phyloP scores from a whole-genome alignment of 2,329 filamentous ascomycete species.

The Acrocalymma vagum region DNA sequence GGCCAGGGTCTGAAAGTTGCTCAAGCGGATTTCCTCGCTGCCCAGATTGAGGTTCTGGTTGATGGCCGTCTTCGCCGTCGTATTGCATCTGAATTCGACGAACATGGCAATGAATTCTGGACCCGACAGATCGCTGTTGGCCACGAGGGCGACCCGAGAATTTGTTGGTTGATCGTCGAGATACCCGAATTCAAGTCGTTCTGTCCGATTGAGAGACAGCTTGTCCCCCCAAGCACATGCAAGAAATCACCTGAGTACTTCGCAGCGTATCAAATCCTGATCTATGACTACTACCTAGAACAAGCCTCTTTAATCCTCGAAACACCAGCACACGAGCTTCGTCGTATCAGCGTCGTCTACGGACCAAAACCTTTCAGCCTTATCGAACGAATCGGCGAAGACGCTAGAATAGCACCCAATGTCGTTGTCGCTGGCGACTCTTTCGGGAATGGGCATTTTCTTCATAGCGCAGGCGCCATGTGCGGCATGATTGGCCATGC shows the following conservation, averaged over 20 bases:
- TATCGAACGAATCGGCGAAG: constrained; percentile 19
- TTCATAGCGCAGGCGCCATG: constrained; percentile 24
- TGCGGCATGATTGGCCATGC: constrained; percentile 25
- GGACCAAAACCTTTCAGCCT: constrained; percentile 26
- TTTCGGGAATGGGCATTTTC: constrained; percentile 25
- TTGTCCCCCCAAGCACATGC: constrained; percentile 1
- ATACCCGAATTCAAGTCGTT: constrained; percentile 9
- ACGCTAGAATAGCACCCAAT: constrained; percentile 21
- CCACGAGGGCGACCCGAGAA: constrained; percentile 9
- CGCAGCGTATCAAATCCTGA: constrained; percentile 21
- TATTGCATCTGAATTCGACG: constrained; percentile 13
- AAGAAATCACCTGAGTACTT: constrained; percentile 23
- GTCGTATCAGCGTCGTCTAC: constrained; percentile 20
- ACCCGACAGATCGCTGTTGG: constrained; percentile 12
- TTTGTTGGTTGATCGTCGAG: constrained; percentile 13
- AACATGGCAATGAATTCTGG: constrained; percentile 12
- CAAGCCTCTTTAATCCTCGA: constrained; percentile 23
- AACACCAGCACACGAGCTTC: constrained; percentile 18
- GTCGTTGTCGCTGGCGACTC: constrained; percentile 23
- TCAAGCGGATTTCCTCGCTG: constrained; percentile 11
- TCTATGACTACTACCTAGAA: constrained; percentile 25
- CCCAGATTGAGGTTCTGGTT: constrained; percentile 9
- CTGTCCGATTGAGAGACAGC: constrained; percentile 4
- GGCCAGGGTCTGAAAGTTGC: constrained; percentile 18
- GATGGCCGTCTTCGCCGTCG: constrained; percentile 12